These are phyloP conservation scores for Ascochyta fabae DNA, from an alignment of 2,329 filamentous ascomycete genomes.

Conservation along the genomic window DNA sequence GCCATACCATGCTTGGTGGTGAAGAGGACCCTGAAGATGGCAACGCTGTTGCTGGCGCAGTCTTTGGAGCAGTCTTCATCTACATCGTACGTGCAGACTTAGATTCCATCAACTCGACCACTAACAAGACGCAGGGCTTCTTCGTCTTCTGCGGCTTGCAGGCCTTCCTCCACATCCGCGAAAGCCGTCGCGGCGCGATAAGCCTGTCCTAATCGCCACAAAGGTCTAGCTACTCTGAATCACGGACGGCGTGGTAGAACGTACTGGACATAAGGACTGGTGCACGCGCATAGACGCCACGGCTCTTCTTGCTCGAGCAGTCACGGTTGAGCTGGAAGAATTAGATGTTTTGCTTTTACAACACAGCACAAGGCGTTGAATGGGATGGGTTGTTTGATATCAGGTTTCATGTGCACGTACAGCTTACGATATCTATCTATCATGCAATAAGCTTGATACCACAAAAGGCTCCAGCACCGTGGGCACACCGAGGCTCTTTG, in stretches of 20 bases:
- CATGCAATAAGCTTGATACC: background rate
- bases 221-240: background rate
- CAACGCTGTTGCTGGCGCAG: constrained; percentile 77
- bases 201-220: constrained; percentile 63
- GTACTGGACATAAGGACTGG: background rate
- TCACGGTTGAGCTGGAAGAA: background rate
- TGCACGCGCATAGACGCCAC: background rate
- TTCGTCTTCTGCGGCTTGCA: constrained; percentile 91
- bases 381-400: constrained; percentile 15
- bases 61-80: constrained; percentile 87
- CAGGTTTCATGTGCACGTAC: constrained; percentile 10
- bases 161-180: constrained; percentile 82
- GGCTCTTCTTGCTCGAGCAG: background rate
- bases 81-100: constrained; percentile 73
- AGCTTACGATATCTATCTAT: constrained; percentile 5
- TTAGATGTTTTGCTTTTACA: constrained; percentile 16
- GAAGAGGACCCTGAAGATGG: constrained; percentile 74
- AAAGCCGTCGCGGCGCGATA: constrained; percentile 84
- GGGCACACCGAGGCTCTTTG: background rate
- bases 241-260: background rate
- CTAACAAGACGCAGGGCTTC: constrained; percentile 65
- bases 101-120: too few species aligned
- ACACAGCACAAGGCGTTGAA: constrained; percentile 30
- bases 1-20: constrained; percentile 83
- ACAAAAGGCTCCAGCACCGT: background rate